Base-by-base conservation (phyloP, 306 rosid genomes). In the Chamaecrista fasciculata region DNA sequence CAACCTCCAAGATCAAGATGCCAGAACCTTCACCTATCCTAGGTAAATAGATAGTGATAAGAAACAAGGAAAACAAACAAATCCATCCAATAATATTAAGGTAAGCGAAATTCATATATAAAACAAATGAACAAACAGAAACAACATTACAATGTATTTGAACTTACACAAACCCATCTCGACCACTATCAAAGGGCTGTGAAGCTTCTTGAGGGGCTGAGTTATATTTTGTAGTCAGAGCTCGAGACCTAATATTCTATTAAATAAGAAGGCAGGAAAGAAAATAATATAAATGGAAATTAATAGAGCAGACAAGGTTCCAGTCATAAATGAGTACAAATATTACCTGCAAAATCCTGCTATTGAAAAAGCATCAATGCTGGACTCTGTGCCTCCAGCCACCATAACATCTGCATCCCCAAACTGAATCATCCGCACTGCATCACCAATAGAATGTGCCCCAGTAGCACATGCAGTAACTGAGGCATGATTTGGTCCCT, bases 381-480 rank as follows among this genome's bases (percentile, higher is more conserved):
- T 94, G 69, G 97, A 86, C 86, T 94, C 96, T 29, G 97, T 85
- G 66, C 97, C 98, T 76, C 98, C 96, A 52, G 97, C 96, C 64
- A 94, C 88, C 97, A 94, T 94, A 72, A 94, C 90, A 85, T 94
- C 97, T 29, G 96, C 84, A 79, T 94, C 97, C 66, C 96, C 97
- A 81, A 90, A 93, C 44, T 90, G 98, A 82, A 93, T 90, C 98
- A 93, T 93, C 83, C 98, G 86, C 76, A 86, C 69, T 47, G 96
- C 90, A 85, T 93, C 98, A 47, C 98, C 98, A 72, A 94, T 79
- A 67, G 98, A 90, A 83, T 88, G 96, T 49, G 97, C 92, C 26
- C 97, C 97, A 66, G 98, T 90, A 61, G 97, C 98, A 76, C 94
- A 94, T 28, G 97, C 98, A 53, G 98, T 94, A 57, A 90, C 98